Conservation (phyloP, 306 rosid species). For the Carpinus viminea region DNA sequence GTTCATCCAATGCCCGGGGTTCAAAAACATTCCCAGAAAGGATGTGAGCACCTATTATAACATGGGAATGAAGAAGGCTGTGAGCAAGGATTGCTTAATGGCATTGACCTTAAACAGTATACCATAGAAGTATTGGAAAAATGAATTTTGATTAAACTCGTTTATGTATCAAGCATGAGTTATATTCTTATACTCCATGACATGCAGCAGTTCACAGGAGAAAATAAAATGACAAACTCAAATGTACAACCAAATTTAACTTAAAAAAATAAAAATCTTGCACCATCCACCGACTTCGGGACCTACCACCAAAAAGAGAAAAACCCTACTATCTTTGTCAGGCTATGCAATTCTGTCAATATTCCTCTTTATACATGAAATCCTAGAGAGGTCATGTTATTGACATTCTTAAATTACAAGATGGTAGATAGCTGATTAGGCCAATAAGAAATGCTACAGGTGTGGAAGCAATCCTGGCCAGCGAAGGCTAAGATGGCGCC, state of each 20-base stretch:
- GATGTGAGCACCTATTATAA: slow-evolving; percentile 77
- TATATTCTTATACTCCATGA: not conserved
- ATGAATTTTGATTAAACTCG: not conserved
- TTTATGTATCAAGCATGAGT: slow-evolving; percentile 1
- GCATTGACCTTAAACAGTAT: not conserved
- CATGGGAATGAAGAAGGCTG: slow-evolving; percentile 10
- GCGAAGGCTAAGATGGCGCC: slow-evolving; percentile 9
- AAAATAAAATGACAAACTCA: not conserved
- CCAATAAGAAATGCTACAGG: slow-evolving; percentile 8
- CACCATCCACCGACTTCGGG: no score
- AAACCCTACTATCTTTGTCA: not conserved
- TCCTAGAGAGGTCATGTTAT: not conserved
- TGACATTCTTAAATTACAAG: not conserved
- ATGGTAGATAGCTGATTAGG: slow-evolving; percentile 9
- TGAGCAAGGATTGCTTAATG: not conserved
- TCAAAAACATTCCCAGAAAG: slow-evolving; percentile 93
- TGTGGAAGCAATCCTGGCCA: slow-evolving; percentile 14
- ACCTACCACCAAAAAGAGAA: not conserved
- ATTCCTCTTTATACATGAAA: not conserved
- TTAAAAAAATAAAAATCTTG: not conserved
- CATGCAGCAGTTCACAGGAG: not conserved
- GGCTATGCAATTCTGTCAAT: not conserved
- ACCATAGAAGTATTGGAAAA: not conserved
- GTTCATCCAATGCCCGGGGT: slow-evolving; percentile 85
- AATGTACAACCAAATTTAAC: not conserved